Conservation (phyloP, 2,329 filamentous ascomycete species). For the Aspergillus hortae region DNA sequence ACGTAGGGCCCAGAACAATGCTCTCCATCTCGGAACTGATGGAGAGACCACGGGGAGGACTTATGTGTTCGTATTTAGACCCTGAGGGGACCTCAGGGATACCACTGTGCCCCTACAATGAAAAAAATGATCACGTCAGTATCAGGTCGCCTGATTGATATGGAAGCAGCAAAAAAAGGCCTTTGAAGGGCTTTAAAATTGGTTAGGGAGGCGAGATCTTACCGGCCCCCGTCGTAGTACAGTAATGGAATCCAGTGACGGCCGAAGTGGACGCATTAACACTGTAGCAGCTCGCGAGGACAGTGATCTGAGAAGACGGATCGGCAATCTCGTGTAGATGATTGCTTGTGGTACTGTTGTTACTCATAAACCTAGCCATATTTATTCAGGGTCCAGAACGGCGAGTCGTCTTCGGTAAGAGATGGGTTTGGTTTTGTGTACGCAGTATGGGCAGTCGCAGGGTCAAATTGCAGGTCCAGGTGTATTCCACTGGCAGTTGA, state of each 20-base stretch:
- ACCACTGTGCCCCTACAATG: slow-evolving; percentile 73
- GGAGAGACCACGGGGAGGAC: slow-evolving; percentile 80
- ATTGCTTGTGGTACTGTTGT: slow-evolving; percentile 64
- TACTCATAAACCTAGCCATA: slow-evolving; percentile 59
- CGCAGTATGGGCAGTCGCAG: neutral
- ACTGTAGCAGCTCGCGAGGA: slow-evolving; percentile 88
- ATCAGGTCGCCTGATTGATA: neutral
- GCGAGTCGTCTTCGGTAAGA: slow-evolving; percentile 6
- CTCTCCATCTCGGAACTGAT: slow-evolving; percentile 63
- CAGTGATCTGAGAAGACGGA: slow-evolving; percentile 57
- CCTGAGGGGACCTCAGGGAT: slow-evolving; percentile 92
- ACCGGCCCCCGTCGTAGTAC: slow-evolving; percentile 85
- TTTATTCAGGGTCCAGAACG: neutral
- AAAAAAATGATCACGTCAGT: slow-evolving; percentile 3
- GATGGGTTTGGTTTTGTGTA: slow-evolving; percentile 3
- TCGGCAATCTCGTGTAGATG: slow-evolving; percentile 57
- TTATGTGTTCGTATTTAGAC: slow-evolving; percentile 78
- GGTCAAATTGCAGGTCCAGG: too few relatives aligned
- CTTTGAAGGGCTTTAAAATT: neutral
- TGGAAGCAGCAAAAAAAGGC: neutral
- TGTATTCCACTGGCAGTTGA: too few relatives aligned
- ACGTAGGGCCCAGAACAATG: slow-evolving; percentile 29
- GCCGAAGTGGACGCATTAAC: slow-evolving; percentile 66
- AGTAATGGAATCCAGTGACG: slow-evolving; percentile 88
- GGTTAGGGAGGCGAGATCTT: slow-evolving; percentile 31